phyloP scores from a whole-genome alignment of 2,329 filamentous ascomycete species.

The Conoideocrella luteorostrata region DNA sequence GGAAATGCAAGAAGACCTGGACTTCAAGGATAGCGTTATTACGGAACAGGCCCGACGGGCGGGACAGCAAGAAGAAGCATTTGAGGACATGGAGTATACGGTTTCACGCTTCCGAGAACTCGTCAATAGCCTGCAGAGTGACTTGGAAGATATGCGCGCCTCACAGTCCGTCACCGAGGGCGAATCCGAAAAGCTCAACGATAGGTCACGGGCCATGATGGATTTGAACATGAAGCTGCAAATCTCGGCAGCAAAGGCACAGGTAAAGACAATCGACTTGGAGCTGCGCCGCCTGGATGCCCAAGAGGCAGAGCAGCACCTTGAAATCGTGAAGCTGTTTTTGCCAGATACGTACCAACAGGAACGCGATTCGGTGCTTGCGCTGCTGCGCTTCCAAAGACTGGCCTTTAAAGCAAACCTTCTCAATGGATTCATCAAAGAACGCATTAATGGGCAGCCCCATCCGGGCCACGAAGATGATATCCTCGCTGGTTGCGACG shows the following conservation, averaged over 20 bases:
- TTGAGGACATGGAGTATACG: slow-evolving; percentile 87
- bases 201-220: slow-evolving; percentile 87
- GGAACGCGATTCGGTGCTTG: slow-evolving; percentile 81
- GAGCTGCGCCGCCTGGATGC: slow-evolving; percentile 83
- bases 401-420: slow-evolving; percentile 83
- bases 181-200: slow-evolving; percentile 84
- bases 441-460: slow-evolving; percentile 63
- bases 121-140: slow-evolving; percentile 75
- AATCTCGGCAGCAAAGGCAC: slow-evolving; percentile 81
- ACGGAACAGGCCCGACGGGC: slow-evolving; percentile 71
- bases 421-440: slow-evolving; percentile 70
- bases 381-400: slow-evolving; percentile 80
- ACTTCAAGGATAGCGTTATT: slow-evolving; percentile 78
- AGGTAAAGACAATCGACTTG: slow-evolving; percentile 89
- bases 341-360: slow-evolving; percentile 75
- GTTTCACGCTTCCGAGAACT: slow-evolving; percentile 83
- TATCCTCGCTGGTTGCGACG: slow-evolving; percentile 71
- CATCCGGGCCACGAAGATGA: slow-evolving; percentile 70
- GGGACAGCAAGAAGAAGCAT: slow-evolving; percentile 67
- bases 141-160: slow-evolving; percentile 86
- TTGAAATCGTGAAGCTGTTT: slow-evolving; percentile 84
- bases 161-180: slow-evolving; percentile 89
- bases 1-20: slow-evolving; percentile 88
- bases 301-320: slow-evolving; percentile 79
- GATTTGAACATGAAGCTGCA: slow-evolving; percentile 94